Evolutionary conservation across 352 stramenopile genomes (phyloP).

Genomic region (Pelagophyceae sp.): DNA sequence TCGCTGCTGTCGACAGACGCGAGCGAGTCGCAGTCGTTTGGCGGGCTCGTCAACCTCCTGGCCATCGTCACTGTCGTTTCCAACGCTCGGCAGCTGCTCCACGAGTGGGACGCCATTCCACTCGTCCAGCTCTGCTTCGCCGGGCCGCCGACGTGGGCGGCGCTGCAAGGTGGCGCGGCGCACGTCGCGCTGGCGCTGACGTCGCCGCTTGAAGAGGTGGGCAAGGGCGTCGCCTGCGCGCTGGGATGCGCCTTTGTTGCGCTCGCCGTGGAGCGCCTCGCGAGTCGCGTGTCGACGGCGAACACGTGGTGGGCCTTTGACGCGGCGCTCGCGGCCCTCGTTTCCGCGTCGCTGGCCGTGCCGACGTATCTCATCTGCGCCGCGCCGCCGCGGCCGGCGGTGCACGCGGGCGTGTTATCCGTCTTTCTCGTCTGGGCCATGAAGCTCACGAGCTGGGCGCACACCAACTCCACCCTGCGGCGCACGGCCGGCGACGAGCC

Average conservation of each 20-base stretch:
- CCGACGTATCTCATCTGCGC: not conserved
- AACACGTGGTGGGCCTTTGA: not conserved
- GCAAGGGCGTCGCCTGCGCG: not conserved
- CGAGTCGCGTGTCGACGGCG: too few relatives aligned
- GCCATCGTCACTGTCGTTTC: conserved; percentile 2
- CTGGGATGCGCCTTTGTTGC: too few relatives aligned
- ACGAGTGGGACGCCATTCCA: conserved; percentile 8
- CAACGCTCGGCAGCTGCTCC: not conserved
- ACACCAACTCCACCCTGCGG: conserved; percentile 54
- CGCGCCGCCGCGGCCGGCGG: not conserved
- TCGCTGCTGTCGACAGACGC: not conserved
- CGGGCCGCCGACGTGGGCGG: not conserved
- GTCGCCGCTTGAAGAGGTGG: not conserved
- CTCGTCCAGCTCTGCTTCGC: not conserved
- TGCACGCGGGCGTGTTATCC: conserved; percentile 38
- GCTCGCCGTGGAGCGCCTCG: not conserved
- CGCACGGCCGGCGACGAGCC: conserved; percentile 13
- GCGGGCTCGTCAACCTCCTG: conserved; percentile 2
- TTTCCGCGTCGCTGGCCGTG: not conserved
- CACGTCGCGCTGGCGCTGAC: not conserved
- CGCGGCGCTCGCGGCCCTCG: not conserved
- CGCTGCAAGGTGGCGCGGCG: too few relatives aligned
- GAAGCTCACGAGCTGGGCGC: conserved; percentile 57
- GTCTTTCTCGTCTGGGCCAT: conserved; percentile 48
- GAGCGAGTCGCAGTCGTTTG: not conserved